Conservation (phyloP, 768 basidiomycete species). For the Lactifluus piperatus region DNA sequence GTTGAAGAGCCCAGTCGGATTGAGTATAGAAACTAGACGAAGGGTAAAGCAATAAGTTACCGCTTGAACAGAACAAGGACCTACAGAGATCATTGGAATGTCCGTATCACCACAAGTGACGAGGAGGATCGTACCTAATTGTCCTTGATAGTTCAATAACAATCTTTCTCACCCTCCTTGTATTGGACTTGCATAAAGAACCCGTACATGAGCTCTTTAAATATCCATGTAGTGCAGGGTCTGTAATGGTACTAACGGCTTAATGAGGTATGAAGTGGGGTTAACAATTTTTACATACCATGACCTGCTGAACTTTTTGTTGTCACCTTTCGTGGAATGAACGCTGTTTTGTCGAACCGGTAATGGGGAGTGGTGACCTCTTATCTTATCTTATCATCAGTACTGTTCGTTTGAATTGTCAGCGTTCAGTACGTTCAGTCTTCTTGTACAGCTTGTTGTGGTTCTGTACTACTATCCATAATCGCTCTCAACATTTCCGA, state of each 20-base stretch:
- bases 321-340: too few species aligned
- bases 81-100: background rate
- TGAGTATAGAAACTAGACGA: constrained; percentile 80
- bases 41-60: constrained; percentile 76
- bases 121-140: constrained; percentile 60
- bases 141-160: constrained; percentile 88
- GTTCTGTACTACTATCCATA: constrained; percentile 40
- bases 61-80: constrained; percentile 30
- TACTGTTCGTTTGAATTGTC: too few species aligned
- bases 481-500: constrained; percentile 87
- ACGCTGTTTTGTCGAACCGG: too few species aligned
- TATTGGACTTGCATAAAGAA: constrained; percentile 99
- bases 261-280: too few species aligned
- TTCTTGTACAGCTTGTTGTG: background rate
- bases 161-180: constrained; percentile 81
- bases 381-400: too few species aligned
- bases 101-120: background rate
- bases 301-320: constrained; percentile 30
- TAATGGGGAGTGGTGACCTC: too few species aligned
- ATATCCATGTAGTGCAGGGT: constrained; percentile 53
- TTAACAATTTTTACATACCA: constrained; percentile 28
- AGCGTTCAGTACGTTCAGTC: background rate
- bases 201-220: constrained; percentile 78
- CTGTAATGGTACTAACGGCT: background rate
- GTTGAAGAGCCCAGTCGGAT: constrained; percentile 90